These are phyloP conservation scores for Lichtheimia hyalospora DNA, from an alignment of 371 early-diverging fungal genomes.

Conservation along the genomic window DNA sequence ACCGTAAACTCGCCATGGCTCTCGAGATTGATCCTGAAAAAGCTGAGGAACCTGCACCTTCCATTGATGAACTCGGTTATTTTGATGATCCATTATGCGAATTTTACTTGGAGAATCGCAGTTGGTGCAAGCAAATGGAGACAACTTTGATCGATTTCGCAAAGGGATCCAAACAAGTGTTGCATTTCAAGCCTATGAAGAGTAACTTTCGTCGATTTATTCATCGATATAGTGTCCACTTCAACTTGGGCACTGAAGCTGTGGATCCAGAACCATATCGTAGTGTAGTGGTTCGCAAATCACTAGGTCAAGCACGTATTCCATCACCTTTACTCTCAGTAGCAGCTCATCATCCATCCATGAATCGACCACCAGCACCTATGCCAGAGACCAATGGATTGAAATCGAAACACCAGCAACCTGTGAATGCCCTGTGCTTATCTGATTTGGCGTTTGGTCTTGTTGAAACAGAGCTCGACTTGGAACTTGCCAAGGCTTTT, in stretches of 20 bases:
- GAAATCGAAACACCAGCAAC: slow-evolving; percentile 19
- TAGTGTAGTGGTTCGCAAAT: slow-evolving; percentile 65
- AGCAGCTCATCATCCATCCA: slow-evolving; percentile 36
- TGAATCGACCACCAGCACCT: slow-evolving; percentile 34
- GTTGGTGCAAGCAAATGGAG: slow-evolving; percentile 69
- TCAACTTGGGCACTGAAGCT: slow-evolving; percentile 64
- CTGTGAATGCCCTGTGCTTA: slow-evolving; percentile 58
- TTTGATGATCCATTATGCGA: slow-evolving; percentile 59
- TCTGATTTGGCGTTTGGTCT: slow-evolving; percentile 59
- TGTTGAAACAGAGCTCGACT: slow-evolving; percentile 49
- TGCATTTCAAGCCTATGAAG: slow-evolving; percentile 72
- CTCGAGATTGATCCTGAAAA: slow-evolving; percentile 56
- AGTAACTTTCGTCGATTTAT: slow-evolving; percentile 63
- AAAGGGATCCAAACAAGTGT: slow-evolving; percentile 41
- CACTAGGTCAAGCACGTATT: slow-evolving; percentile 28
- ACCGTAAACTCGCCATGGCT: slow-evolving; percentile 70
- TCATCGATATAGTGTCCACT: slow-evolving; percentile 69
- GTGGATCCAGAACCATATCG: slow-evolving; percentile 76
- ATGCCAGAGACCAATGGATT: slow-evolving; percentile 8
- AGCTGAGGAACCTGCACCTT: slow-evolving; percentile 6
- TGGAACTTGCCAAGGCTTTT: slow-evolving; percentile 35
- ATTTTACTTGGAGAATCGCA: slow-evolving; percentile 54
- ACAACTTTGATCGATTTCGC: slow-evolving; percentile 59
- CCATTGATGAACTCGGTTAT: slow-evolving; percentile 53
- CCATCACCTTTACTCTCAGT: slow-evolving; percentile 41